These are phyloP conservation scores for Jamesozyma piceae DNA, from an alignment of 805 yeast genomes.

Conservation along the genomic window DNA sequence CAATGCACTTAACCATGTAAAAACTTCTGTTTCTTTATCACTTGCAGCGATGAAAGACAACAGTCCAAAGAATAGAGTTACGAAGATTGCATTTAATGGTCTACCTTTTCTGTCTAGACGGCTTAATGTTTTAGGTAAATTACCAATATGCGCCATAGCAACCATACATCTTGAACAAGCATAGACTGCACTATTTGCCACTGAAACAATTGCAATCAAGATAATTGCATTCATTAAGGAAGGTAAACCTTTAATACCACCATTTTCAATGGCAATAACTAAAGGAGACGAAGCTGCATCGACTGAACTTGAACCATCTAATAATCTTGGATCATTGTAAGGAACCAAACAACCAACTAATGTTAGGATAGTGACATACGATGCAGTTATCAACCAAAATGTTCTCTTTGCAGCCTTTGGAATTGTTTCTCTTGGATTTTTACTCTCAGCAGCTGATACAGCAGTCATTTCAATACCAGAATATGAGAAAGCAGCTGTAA, in stretches of 20 bases:
- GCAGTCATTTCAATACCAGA: slow-evolving; percentile 70
- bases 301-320: slow-evolving; percentile 39
- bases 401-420: slow-evolving; percentile 75
- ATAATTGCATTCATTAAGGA: slow-evolving; percentile 64
- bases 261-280: slow-evolving; percentile 61
- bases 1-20: slow-evolving; percentile 47
- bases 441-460: slow-evolving; percentile 69
- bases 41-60: slow-evolving; percentile 47
- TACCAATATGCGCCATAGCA: slow-evolving; percentile 56
- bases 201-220: slow-evolving; percentile 58
- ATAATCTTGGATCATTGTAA: slow-evolving; percentile 39
- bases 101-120: slow-evolving; percentile 73
- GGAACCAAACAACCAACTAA: slow-evolving; percentile 62
- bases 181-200: slow-evolving; percentile 63
- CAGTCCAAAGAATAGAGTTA: slow-evolving; percentile 46
- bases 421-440: slow-evolving; percentile 53
- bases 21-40: slow-evolving; percentile 39
- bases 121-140: slow-evolving; percentile 51
- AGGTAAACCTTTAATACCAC: slow-evolving; percentile 58
- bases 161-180: slow-evolving; percentile 63
- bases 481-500: slow-evolving; percentile 55
- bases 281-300: slow-evolving; percentile 66
- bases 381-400: slow-evolving; percentile 69
- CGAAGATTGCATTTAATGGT: slow-evolving; percentile 58
- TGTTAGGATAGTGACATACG: slow-evolving; percentile 52